Conservation (phyloP, 2,329 filamentous ascomycete genomes). For the Fusarium sp. region DNA sequence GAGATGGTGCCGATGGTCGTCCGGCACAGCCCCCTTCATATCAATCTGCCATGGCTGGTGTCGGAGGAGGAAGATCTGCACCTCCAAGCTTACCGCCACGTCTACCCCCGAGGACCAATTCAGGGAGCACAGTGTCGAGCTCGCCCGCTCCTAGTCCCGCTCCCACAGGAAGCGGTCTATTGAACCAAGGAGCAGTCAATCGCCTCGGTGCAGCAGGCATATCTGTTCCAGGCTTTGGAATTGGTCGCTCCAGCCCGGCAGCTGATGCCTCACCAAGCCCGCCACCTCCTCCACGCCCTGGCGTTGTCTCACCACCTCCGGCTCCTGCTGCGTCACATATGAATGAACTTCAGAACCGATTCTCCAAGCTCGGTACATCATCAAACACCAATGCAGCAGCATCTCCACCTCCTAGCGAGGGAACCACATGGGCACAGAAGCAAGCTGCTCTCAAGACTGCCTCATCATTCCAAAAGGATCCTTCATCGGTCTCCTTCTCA, state of each 20-base stretch:
- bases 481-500: slow-evolving; percentile 70
- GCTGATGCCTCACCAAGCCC: slow-evolving; percentile 48
- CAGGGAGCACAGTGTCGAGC: slow-evolving; percentile 51
- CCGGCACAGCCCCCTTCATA: slow-evolving; percentile 51
- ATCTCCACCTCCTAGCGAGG: slow-evolving; percentile 57
- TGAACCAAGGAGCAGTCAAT: slow-evolving; percentile 70
- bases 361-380: slow-evolving; percentile 65
- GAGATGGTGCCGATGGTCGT: slow-evolving; percentile 56
- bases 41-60: slow-evolving; percentile 46
- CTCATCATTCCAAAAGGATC: slow-evolving; percentile 69
- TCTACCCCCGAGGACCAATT: slow-evolving; percentile 64
- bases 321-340: slow-evolving; percentile 60
- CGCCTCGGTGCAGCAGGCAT: slow-evolving; percentile 81
- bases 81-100: slow-evolving; percentile 78
- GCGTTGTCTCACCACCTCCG: slow-evolving; percentile 40
- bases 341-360: slow-evolving; percentile 76
- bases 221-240: slow-evolving; percentile 82
- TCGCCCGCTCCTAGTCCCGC: slow-evolving; percentile 42
- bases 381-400: slow-evolving; percentile 25
- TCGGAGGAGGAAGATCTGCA: slow-evolving; percentile 46
- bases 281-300: slow-evolving; percentile 45
- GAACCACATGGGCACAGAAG: slow-evolving; percentile 75
- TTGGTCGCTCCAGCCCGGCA: slow-evolving; percentile 62
- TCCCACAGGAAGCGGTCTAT: slow-evolving; percentile 45
- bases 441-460: slow-evolving; percentile 74